Evolutionary conservation across 2,329 filamentous ascomycete genomes (phyloP).

Genomic region (Botrytis fragariae): DNA sequence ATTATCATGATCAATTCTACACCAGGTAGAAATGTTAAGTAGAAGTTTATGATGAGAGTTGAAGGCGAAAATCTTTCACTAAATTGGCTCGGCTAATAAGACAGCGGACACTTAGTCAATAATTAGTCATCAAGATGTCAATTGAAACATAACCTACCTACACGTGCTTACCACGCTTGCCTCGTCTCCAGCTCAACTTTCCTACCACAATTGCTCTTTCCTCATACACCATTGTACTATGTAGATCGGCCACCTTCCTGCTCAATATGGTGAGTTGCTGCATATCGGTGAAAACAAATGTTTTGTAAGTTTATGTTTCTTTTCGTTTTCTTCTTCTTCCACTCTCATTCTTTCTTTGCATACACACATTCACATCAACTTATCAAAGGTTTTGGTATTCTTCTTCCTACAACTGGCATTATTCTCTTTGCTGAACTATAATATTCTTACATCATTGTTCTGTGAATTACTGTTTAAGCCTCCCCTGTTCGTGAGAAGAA

Average conservation of each 20-base stretch:
- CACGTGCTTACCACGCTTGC: neutral
- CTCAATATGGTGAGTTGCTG: neutral
- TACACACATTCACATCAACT: conserved; percentile 7
- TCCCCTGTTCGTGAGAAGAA: neutral
- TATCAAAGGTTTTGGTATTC: conserved; percentile 10
- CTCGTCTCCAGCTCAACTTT: neutral
- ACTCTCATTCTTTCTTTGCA: conserved; percentile 2
- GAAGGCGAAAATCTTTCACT: conserved; percentile 10
- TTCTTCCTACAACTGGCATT: neutral
- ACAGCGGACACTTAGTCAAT: neutral
- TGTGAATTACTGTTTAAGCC: neutral
- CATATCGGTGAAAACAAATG: neutral
- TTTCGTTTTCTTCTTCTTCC: neutral
- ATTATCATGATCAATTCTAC: conserved; percentile 15
- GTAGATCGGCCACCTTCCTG: neutral
- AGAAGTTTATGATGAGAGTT: neutral
- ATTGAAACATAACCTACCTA: neutral
- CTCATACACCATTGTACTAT: neutral
- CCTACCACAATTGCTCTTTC: neutral
- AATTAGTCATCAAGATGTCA: neutral
- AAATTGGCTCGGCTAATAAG: neutral
- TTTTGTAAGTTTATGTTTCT: conserved; percentile 1
- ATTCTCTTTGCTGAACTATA: neutral
- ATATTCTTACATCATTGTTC: neutral
- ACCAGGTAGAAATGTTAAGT: neutral